phyloP scores from a whole-genome alignment of 139 green algal genomes.

The Tetraselmis chui region DNA sequence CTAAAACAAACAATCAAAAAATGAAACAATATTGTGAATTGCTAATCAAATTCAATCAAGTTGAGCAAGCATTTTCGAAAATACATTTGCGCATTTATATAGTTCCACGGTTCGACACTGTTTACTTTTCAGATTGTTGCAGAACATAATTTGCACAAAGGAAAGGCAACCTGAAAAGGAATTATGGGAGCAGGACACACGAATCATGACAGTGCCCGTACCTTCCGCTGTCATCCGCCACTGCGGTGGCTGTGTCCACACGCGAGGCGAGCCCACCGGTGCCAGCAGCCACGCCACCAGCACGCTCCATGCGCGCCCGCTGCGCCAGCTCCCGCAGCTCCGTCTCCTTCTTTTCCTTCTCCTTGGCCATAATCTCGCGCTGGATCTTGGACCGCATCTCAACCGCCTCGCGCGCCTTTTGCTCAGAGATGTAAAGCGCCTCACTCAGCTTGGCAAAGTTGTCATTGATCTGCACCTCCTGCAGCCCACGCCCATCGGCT shows the following conservation, averaged over 20 bases:
- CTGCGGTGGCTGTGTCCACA: constrained; percentile 1
- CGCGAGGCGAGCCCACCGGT: constrained; percentile 1
- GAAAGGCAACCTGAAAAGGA: too few relatives aligned
- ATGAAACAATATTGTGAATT: too few relatives aligned
- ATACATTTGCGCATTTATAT: too few relatives aligned
- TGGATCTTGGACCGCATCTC: constrained; percentile 82
- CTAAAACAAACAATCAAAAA: too few relatives aligned
- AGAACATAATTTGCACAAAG: too few relatives aligned
- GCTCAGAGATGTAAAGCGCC: constrained; percentile 91
- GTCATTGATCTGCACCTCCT: constrained; percentile 93
- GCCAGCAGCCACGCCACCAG: constrained; percentile 18
- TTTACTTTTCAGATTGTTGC: too few relatives aligned
- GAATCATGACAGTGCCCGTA: too few relatives aligned
- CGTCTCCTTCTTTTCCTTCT: constrained; percentile 88
- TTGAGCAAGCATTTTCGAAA: too few relatives aligned
- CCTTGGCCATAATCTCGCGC: constrained; percentile 38
- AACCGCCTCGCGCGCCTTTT: constrained; percentile 82
- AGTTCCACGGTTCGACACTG: too few relatives aligned
- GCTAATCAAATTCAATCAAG: too few relatives aligned
- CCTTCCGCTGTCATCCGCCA: too few relatives aligned
- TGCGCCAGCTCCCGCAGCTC: constrained; percentile 89
- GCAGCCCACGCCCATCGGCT: constrained; percentile 90
- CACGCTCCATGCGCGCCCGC: constrained; percentile 80
- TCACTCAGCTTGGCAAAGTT: constrained; percentile 87
- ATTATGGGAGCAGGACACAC: too few relatives aligned